These are phyloP conservation scores for Apium graveolens DNA, from an alignment of 129 eudicot genomes.

Conservation along the genomic window DNA sequence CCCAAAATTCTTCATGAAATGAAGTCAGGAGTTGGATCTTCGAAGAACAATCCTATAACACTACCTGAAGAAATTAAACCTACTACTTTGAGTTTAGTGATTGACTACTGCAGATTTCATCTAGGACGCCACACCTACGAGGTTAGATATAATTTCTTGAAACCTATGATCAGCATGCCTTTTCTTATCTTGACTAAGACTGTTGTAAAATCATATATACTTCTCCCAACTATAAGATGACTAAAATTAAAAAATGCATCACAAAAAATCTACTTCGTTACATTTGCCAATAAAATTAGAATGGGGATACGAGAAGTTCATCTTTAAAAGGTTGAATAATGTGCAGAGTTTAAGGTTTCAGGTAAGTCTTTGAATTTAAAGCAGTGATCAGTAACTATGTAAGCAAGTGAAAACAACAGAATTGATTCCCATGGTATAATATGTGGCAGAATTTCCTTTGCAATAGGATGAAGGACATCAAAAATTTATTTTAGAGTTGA, in stretches of 20 bases:
- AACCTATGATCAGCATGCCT: not conserved
- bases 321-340: not conserved
- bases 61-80: slow-evolving; percentile 72
- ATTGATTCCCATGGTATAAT: not conserved
- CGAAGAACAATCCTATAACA: slow-evolving; percentile 62
- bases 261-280: not conserved
- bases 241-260: not conserved
- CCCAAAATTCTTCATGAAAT: slow-evolving; percentile 65
- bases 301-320: not conserved
- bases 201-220: too few species aligned
- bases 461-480: not conserved
- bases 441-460: too few species aligned
- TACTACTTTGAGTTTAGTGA: slow-evolving; percentile 51
- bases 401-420: too few species aligned
- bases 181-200: not conserved
- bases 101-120: slow-evolving; percentile 90
- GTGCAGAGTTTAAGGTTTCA: not conserved
- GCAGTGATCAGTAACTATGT: too few species aligned
- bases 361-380: too few species aligned
- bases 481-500: too few species aligned
- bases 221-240: not conserved
- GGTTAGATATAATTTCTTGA: slow-evolving; percentile 27
- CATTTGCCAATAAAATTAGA: not conserved
- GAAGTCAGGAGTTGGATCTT: slow-evolving; percentile 70
- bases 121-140: slow-evolving; percentile 71